A percentile compares a stretch with the other conserved stretches of the same genome.
These are phyloP conservation scores for Fraxinus angustifolia DNA, from an alignment of 305 asterid genomes.

Conservation along the genomic window DNA sequence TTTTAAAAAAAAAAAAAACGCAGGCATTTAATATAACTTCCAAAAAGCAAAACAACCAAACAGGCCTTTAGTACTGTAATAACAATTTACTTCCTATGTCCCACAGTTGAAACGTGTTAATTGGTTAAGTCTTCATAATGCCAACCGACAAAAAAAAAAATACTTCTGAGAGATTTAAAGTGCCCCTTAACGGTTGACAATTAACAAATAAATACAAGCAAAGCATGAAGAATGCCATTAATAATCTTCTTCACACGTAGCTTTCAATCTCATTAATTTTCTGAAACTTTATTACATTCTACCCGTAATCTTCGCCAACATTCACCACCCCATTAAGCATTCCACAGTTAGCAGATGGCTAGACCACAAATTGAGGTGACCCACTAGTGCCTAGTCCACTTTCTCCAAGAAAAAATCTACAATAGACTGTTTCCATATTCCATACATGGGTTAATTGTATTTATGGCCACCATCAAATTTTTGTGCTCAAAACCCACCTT, in stretches of 20 bases:
- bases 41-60: neutral
- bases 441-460: conserved; percentile 31
- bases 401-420: conserved; percentile 26
- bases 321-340: conserved; percentile 1
- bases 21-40: neutral
- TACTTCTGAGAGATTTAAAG: conserved; percentile 13
- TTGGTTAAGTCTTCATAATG: neutral
- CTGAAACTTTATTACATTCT: conserved; percentile 7
- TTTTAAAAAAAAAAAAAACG: neutral
- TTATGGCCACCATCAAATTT: conserved; percentile 29
- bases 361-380: conserved; percentile 36
- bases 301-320: conserved; percentile 35
- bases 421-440: neutral
- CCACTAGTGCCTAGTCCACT: conserved; percentile 37
- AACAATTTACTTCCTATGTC: conserved; percentile 6
- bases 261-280: conserved; percentile 26
- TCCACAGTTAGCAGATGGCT: neutral
- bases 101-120: conserved; percentile 27
- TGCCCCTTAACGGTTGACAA: conserved; percentile 20
- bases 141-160: conserved; percentile 32
- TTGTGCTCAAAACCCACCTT: conserved; percentile 30
- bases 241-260: conserved; percentile 12
- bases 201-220: neutral
- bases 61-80: conserved; percentile 8
- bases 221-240: neutral